Conservation (phyloP, 1,139 yeast genomes). For the Blastobotrys raffinosifermentans region DNA sequence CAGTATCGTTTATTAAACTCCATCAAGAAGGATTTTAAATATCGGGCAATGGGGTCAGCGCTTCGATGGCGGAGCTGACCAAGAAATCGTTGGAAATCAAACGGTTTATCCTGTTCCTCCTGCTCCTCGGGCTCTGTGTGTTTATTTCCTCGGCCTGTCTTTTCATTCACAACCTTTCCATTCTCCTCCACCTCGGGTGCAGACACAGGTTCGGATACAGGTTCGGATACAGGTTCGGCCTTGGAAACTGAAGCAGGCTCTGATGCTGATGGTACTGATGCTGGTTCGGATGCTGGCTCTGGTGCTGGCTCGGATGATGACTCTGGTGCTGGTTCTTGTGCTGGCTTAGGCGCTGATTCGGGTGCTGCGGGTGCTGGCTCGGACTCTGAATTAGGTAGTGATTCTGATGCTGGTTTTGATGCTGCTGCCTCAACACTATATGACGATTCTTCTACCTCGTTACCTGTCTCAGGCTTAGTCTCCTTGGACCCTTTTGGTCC, state of each 20-base stretch:
- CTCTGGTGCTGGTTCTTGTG: neutral
- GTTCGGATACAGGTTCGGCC: neutral
- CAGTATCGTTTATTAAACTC: conserved; percentile 72
- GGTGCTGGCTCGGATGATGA: neutral
- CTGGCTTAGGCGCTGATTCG: neutral
- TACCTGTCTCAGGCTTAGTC: too few relatives aligned
- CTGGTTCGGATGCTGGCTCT: conserved; percentile 1
- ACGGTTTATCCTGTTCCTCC: conserved; percentile 35
- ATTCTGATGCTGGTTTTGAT: too few relatives aligned
- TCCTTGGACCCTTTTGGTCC: too few relatives aligned
- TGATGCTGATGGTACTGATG: conserved; percentile 1
- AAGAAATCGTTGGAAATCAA: conserved; percentile 80
- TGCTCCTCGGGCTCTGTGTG: neutral
- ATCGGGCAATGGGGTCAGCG: conserved; percentile 88
- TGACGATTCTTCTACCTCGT: too few relatives aligned
- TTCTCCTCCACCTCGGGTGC: too few relatives aligned
- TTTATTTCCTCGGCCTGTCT: neutral
- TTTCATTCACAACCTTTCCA: neutral
- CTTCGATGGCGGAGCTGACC: conserved; percentile 61
- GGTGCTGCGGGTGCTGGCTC: too few relatives aligned
- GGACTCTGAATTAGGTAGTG: too few relatives aligned
- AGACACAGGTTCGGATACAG: neutral
- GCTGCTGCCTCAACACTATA: too few relatives aligned
- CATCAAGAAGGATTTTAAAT: conserved; percentile 66
- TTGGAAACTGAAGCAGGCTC: neutral